Base-by-base conservation (phyloP, 331 rosid species). In the Malus hybrid region DNA sequence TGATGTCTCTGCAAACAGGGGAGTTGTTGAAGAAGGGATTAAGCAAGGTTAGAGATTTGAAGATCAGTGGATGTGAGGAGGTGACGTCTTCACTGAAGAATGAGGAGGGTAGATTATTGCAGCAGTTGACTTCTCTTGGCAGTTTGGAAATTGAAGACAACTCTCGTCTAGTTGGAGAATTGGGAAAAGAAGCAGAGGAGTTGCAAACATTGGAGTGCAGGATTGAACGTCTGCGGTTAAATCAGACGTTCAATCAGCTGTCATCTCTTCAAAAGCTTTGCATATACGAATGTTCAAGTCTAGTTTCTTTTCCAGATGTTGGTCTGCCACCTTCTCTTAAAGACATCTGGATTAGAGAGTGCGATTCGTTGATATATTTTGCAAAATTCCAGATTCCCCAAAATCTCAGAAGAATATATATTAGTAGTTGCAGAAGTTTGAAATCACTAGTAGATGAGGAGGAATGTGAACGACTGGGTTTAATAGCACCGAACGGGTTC, bases 341-440 rank as follows among this genome's bases (percentile, higher is more conserved):
- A 59, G 16, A 16, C 11, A 31, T 82, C 14, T 0, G 0, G 27
- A 69, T 77, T 7, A 0, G 0, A 5, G 0, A 5, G 2, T 77
- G 82, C 67, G 5, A 24, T 5, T 77, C 79, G 12, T 46, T 82
- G 13, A 6, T 32, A 10, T 57, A 18, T 13, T 18, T 82, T 7
- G 64, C 77, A 18, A 73, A n/a, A 70, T 42, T 33, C 14, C 67
- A 55, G 22, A 18, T 78, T 10, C 85, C 82, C 36, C 77, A 60
- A 9, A 44, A 63, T 18, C 56, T 82, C 9, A 68, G 67, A 66
- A 57, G 56, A 34, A 24, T 70, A 20, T 20, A 16, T 42, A 75
- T 80, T n/a, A 6, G 11, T 0, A 1, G 10, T 5, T 80, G 80
- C 29, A 10, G 54, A 65, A 80, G 36, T 69, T 62, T 80, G 57